Conservation (phyloP, 306 rosid genomes). For the Trifolium repens region DNA sequence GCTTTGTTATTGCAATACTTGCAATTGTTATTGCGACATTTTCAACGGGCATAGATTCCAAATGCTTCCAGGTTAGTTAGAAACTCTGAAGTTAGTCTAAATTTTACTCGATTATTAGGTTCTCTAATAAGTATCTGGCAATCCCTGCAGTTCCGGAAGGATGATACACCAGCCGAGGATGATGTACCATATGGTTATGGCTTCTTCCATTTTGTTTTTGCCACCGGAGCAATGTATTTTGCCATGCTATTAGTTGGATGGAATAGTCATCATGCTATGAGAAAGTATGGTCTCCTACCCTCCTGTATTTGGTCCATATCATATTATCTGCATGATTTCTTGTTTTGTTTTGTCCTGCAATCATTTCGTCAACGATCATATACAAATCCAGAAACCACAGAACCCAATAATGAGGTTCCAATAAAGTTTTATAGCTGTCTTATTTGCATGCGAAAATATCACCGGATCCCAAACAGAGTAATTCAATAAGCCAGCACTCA, state of each 20-base stretch:
- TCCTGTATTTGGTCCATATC: conserved; percentile 19
- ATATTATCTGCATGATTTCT: conserved; percentile 23
- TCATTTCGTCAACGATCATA: background rate
- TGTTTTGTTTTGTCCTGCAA: conserved; percentile 5
- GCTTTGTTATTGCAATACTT: conserved; percentile 84
- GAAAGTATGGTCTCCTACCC: conserved; percentile 56
- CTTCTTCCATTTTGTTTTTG: conserved; percentile 96
- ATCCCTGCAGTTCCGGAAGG: conserved; percentile 74
- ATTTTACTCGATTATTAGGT: background rate
- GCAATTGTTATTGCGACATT: conserved; percentile 91
- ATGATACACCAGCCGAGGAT: conserved; percentile 66
- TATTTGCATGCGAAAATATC: conserved; percentile 6
- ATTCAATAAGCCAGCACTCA: conserved; percentile 3
- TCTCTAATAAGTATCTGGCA: conserved; percentile 44
- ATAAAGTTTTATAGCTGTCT: conserved; percentile 13
- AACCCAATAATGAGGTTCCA: background rate
- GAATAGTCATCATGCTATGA: conserved; percentile 83
- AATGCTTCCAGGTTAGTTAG: conserved; percentile 83
- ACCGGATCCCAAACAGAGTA: background rate
- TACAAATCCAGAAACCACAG: background rate
- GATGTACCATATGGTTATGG: conserved; percentile 97
- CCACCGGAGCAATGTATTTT: conserved; percentile 98
- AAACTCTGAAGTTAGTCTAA: conserved; percentile 35
- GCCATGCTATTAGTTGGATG: conserved; percentile 98
- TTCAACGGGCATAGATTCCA: conserved; percentile 96